Percentiles rank a stretch among this genome's conserved stretches.
Conservation (phyloP, 768 basidiomycete genomes). For the Antrodiella citrinella region DNA sequence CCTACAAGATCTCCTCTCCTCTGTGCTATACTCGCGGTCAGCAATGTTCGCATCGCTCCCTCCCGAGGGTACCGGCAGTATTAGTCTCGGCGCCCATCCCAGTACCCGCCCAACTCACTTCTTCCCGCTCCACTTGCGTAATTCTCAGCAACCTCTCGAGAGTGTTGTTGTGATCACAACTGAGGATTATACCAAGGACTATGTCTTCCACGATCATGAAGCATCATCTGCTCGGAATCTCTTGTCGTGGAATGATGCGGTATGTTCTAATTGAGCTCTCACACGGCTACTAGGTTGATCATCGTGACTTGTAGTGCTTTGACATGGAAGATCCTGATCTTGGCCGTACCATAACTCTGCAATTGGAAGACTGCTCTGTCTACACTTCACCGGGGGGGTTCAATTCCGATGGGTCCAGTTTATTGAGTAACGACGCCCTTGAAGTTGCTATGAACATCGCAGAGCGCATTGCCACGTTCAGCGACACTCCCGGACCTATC, state of each 20-base stretch:
- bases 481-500: conserved; percentile 20
- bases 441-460: conserved; percentile 26
- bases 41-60: background rate
- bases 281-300: background rate
- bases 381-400: background rate
- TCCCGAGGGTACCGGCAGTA: background rate
- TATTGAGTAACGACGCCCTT: background rate
- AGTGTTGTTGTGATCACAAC: too few species aligned
- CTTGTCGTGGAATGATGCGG: background rate
- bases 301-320: background rate
- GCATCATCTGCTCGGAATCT: too few species aligned
- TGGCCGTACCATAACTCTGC: background rate
- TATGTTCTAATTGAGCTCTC: background rate
- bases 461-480: conserved; percentile 24
- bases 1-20: background rate
- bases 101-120: too few species aligned
- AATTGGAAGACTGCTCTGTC: background rate
- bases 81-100: background rate
- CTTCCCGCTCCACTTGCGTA: too few species aligned
- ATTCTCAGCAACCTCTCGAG: too few species aligned
- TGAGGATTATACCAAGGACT: too few species aligned
- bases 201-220: too few species aligned
- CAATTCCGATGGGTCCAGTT: background rate
- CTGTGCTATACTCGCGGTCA: background rate
- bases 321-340: background rate